A percentile compares a stretch with the other conserved stretches of the same genome.
Conservation (phyloP, 257 asterid genomes). For the Rhazya stricta region DNA sequence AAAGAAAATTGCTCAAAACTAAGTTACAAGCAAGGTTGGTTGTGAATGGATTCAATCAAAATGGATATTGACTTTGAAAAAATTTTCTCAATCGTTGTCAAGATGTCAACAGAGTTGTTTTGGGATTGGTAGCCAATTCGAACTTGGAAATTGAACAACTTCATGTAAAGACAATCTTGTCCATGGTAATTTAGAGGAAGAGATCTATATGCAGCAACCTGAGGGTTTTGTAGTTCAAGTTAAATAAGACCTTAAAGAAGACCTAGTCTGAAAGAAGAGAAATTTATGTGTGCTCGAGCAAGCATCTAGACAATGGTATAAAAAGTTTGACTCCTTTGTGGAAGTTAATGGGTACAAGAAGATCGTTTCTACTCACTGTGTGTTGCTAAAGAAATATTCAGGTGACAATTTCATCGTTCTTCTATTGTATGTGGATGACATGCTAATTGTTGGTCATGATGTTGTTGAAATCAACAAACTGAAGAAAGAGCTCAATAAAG, state of each 20-base stretch:
- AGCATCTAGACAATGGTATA: too few species aligned
- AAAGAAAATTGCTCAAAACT: not conserved
- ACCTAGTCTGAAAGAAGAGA: too few species aligned
- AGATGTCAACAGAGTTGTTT: not conserved
- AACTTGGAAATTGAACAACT: not conserved
- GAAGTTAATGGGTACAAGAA: not conserved
- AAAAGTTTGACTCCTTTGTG: too few species aligned
- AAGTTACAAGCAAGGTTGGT: not conserved
- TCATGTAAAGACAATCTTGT: not conserved
- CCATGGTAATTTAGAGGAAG: not conserved
- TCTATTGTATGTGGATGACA: not conserved
- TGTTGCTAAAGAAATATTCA: not conserved
- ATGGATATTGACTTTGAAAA: not conserved
- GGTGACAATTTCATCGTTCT: slow-evolving; percentile 2
- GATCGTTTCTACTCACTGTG: not conserved
- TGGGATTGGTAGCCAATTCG: too few species aligned
- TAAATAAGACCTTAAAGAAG: too few species aligned
- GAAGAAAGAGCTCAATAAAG: not conserved
- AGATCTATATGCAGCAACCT: too few species aligned
- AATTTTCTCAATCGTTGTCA: not conserved
- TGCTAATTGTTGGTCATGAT: not conserved
- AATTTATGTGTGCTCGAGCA: too few species aligned
- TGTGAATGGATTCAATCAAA: not conserved
- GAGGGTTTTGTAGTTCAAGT: not conserved
- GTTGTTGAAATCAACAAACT: not conserved